Conservation (phyloP, 805 yeast genomes). For the Candida andamanensis region DNA sequence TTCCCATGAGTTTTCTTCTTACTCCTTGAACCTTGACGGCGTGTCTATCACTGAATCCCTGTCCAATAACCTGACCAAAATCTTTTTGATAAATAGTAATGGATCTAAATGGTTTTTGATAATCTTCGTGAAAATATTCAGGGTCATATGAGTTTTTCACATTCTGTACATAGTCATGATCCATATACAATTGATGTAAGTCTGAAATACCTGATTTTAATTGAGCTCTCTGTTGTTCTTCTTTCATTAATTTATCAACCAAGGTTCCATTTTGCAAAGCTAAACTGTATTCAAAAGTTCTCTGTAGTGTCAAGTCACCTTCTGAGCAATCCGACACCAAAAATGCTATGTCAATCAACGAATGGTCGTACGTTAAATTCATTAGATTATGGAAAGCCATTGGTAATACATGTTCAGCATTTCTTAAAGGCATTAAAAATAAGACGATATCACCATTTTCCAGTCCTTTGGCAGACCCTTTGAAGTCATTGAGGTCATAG, state of each 20-base stretch:
- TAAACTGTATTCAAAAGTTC: conserved; percentile 58
- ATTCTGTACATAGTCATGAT: conserved; percentile 49
- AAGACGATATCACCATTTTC: conserved; percentile 57
- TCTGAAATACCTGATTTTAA: conserved; percentile 50
- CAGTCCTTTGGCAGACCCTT: conserved; percentile 48
- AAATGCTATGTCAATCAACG: conserved; percentile 73
- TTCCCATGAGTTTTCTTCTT: conserved; percentile 78
- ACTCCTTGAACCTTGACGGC: conserved; percentile 83
- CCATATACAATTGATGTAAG: conserved; percentile 68
- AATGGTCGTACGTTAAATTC: conserved; percentile 83
- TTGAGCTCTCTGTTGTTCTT: conserved; percentile 26
- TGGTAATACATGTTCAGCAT: conserved; percentile 73
- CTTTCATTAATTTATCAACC: conserved; percentile 40
- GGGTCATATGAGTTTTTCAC: conserved; percentile 60
- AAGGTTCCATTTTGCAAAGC: conserved; percentile 70
- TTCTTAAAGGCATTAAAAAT: conserved; percentile 69
- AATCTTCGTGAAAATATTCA: conserved; percentile 49
- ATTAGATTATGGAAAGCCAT: conserved; percentile 79
- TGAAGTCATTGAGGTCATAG: conserved; percentile 57
- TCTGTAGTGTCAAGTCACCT: conserved; percentile 61
- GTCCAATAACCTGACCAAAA: conserved; percentile 81
- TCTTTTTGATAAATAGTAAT: conserved; percentile 77
- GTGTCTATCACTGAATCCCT: conserved; percentile 78
- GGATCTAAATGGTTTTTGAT: conserved; percentile 66
- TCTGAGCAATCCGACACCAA: conserved; percentile 74